These are phyloP conservation scores for Beauveria asiatica DNA, from an alignment of 2,329 filamentous ascomycete genomes.

Conservation along the genomic window DNA sequence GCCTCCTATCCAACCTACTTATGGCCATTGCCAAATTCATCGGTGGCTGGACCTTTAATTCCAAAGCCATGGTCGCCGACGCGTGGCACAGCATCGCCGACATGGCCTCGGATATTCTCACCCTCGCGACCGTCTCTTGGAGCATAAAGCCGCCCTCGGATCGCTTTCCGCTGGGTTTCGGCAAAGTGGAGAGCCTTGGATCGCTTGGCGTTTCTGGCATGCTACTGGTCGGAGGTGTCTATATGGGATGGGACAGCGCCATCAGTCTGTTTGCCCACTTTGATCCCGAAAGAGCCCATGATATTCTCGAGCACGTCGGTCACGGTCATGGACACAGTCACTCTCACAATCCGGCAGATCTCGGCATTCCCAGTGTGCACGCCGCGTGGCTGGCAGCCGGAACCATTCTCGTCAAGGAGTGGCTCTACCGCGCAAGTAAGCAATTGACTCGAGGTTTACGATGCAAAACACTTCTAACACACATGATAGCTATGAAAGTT, in stretches of 20 bases:
- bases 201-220: conserved; percentile 89
- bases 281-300: conserved; percentile 59
- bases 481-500: conserved; percentile 73
- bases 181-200: conserved; percentile 94
- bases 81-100: conserved; percentile 94
- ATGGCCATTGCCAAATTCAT: conserved; percentile 93
- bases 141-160: conserved; percentile 77
- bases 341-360: conserved; percentile 38
- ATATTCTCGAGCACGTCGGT: conserved; percentile 50
- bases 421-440: conserved; percentile 93
- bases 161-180: conserved; percentile 83
- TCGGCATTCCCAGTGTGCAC: conserved; percentile 70
- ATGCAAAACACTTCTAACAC: conserved; percentile 21
- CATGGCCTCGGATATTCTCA: conserved; percentile 89
- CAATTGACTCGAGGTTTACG: conserved; percentile 16
- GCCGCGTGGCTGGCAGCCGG: conserved; percentile 90
- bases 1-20: conserved; percentile 69
- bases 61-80: conserved; percentile 85
- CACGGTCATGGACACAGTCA: conserved; percentile 58
- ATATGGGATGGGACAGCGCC: conserved; percentile 78
- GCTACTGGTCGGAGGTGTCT: conserved; percentile 77
- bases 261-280: conserved; percentile 61
- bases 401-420: conserved; percentile 89
- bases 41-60: conserved; percentile 91
- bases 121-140: conserved; percentile 88